phyloP scores from a whole-genome alignment of 169 alveolate genomes.

The Plasmodium malariae region DNA sequence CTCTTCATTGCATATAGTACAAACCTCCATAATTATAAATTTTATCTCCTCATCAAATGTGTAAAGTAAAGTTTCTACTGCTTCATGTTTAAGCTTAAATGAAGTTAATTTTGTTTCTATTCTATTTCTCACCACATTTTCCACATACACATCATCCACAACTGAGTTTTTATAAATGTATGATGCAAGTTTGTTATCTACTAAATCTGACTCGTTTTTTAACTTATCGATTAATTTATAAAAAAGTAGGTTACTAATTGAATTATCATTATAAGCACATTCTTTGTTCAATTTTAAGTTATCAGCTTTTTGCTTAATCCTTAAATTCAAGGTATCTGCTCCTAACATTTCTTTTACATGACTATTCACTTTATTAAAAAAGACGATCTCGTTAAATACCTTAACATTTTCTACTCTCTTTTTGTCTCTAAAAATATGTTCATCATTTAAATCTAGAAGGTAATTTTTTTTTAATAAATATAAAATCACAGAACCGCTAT shows the following conservation, averaged over 20 bases:
- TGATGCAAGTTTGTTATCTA: neutral
- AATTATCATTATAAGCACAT: neutral
- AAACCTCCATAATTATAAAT: conserved; percentile 14
- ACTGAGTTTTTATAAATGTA: neutral
- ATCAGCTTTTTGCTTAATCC: conserved; percentile 2
- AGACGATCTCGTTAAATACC: conserved; percentile 1
- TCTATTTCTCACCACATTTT: conserved; percentile 8
- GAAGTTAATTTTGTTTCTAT: conserved; percentile 8
- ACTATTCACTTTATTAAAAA: conserved; percentile 14
- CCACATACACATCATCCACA: neutral
- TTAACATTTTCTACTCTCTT: conserved; percentile 24
- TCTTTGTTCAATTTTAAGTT: neutral
- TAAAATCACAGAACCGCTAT: conserved; percentile 38
- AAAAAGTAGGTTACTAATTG: neutral
- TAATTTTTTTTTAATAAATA: conserved; percentile 59
- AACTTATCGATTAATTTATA: conserved; percentile 19
- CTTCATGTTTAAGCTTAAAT: neutral
- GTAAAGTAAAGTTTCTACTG: neutral
- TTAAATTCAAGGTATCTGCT: neutral
- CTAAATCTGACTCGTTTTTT: neutral
- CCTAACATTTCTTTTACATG: conserved; percentile 4
- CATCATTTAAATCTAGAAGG: conserved; percentile 45
- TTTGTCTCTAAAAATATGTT: conserved; percentile 47
- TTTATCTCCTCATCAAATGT: conserved; percentile 2
- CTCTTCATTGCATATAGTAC: neutral